These are phyloP conservation scores for Eucalyptus marginata DNA, from an alignment of 345 rosid genomes.

Conservation along the genomic window DNA sequence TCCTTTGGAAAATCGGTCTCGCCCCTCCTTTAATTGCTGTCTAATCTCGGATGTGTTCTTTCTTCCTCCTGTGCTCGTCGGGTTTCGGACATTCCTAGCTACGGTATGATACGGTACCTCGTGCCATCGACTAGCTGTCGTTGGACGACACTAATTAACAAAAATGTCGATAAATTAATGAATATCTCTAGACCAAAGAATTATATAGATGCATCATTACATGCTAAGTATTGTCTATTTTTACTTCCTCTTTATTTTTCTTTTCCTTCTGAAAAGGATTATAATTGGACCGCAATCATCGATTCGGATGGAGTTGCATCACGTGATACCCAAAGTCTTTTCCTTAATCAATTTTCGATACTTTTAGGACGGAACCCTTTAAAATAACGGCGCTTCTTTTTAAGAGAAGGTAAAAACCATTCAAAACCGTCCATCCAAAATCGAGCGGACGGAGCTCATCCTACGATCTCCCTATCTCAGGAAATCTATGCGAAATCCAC, in stretches of 20 bases:
- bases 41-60: background rate
- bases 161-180: background rate
- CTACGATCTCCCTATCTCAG: background rate
- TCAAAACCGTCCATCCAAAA: background rate
- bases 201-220: background rate
- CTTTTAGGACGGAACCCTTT: background rate
- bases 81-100: background rate
- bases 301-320: background rate
- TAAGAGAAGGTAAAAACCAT: too few relatives aligned
- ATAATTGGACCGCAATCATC: background rate
- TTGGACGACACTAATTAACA: background rate
- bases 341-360: background rate
- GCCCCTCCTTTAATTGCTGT: background rate
- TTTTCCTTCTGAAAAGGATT: background rate
- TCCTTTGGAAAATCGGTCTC: background rate
- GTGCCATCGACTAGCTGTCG: background rate
- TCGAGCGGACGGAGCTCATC: background rate
- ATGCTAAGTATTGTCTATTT: background rate
- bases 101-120: background rate
- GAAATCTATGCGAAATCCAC: too few relatives aligned
- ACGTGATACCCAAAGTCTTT: background rate
- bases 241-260: background rate
- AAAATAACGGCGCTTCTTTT: background rate
- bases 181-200: background rate
- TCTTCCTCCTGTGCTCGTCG: background rate